A percentile compares a stretch with the other conserved stretches of the same genome.
These are phyloP conservation scores for Cyclotella choctawhatcheeana DNA, from an alignment of 108 stramenopile species.

Conservation along the genomic window DNA sequence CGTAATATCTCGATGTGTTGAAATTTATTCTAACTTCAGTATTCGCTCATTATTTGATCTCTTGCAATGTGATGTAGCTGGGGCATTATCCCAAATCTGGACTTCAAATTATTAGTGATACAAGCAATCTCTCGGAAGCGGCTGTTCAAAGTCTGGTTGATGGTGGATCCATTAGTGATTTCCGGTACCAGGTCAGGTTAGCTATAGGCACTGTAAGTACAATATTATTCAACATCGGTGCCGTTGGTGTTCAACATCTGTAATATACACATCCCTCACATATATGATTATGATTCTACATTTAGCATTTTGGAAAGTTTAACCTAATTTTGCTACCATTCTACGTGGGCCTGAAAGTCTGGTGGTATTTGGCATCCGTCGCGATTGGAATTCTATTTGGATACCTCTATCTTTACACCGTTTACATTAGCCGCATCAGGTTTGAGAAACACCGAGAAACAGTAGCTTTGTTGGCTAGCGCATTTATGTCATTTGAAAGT, in stretches of 20 bases:
- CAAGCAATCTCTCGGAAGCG: slow-evolving; percentile 13
- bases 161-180: slow-evolving; percentile 3
- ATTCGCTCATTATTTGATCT: too few relatives aligned
- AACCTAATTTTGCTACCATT: slow-evolving; percentile 31
- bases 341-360: slow-evolving; percentile 30
- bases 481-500: slow-evolving; percentile 12
- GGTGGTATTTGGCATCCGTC: slow-evolving; percentile 17
- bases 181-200: slow-evolving; percentile 34
- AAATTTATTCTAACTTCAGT: too few relatives aligned
- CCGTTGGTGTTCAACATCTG: too few relatives aligned
- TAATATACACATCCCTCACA: too few relatives aligned
- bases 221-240: too few relatives aligned
- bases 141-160: slow-evolving; percentile 12
- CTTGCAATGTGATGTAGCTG: slow-evolving; percentile 24
- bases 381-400: slow-evolving; percentile 18
- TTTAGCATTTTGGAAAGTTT: slow-evolving; percentile 33
- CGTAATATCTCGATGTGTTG: too few relatives aligned
- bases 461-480: slow-evolving; percentile 29
- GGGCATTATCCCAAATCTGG: slow-evolving; percentile 32
- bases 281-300: too few relatives aligned
- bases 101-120: slow-evolving; percentile 18
- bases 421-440: slow-evolving; percentile 19
- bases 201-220: slow-evolving; percentile 33
- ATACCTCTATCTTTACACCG: slow-evolving; percentile 24
- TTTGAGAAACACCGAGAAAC: not conserved